Percentiles rank a stretch among this genome's conserved stretches.
phyloP scores from a whole-genome alignment of 805 yeast species.

The Isabelozyma gotoi region DNA sequence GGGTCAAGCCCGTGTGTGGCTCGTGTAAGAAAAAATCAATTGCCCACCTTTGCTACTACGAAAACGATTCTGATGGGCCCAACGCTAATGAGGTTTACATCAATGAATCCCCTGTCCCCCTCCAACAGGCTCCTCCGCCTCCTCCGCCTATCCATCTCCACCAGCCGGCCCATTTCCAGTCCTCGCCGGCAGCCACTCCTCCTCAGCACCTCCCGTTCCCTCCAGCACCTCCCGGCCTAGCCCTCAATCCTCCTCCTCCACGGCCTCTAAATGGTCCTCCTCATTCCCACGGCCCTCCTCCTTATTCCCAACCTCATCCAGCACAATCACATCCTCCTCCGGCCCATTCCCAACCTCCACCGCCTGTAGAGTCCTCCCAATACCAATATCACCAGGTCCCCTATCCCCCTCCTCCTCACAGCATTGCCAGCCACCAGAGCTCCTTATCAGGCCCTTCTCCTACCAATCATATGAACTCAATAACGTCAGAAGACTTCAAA shows the following conservation, averaged over 20 bases:
- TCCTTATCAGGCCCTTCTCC: background rate
- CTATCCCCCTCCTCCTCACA: background rate
- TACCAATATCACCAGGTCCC: background rate
- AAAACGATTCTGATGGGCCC: conserved; percentile 13
- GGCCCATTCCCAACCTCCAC: too few species aligned
- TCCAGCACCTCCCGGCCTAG: background rate
- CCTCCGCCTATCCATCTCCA: background rate
- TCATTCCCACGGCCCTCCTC: background rate
- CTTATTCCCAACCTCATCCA: background rate
- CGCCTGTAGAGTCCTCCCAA: background rate
- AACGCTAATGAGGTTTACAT: background rate
- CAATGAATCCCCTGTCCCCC: background rate
- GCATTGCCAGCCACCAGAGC: background rate
- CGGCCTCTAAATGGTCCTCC: background rate
- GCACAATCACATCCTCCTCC: background rate
- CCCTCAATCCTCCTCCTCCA: background rate
- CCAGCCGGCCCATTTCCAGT: background rate
- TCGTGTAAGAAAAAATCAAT: conserved; percentile 41
- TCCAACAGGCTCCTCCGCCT: background rate
- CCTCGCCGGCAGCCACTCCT: conserved; percentile 2
- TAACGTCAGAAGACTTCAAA: background rate
- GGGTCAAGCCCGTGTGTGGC: conserved; percentile 44
- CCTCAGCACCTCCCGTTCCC: conserved; percentile 4
- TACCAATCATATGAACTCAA: background rate
- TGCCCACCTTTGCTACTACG: conserved; percentile 42